A percentile compares a stretch with the other conserved stretches of the same genome.
Evolutionary conservation across 108 stramenopile species (phyloP).

Genomic region (Hondaea fermentalgiana): DNA sequence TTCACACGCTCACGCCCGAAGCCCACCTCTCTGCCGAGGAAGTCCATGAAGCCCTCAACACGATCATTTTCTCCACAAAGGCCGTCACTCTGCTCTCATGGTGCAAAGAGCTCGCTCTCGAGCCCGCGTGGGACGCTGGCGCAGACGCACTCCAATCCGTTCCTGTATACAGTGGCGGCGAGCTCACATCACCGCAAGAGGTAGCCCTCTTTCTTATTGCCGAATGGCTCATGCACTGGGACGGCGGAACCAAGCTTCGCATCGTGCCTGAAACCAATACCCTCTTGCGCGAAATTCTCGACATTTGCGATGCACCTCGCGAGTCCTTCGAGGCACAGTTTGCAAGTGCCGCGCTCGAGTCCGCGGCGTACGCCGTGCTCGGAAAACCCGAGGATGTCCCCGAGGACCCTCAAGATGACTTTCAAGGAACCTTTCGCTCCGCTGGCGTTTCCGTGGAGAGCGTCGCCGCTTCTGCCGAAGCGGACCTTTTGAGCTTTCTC

Average conservation of each 20-base stretch:
- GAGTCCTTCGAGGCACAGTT: no score
- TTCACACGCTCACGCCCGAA: neutral
- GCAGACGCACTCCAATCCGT: neutral
- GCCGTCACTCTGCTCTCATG: neutral
- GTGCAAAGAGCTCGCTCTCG: neutral
- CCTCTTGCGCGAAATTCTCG: neutral
- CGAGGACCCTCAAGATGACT: neutral
- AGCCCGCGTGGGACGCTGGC: neutral
- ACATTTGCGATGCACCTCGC: neutral
- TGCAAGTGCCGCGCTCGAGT: no score
- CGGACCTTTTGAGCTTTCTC: neutral
- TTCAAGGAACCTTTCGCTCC: no score
- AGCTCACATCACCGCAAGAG: neutral
- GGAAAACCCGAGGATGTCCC: no score
- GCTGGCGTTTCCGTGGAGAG: no score
- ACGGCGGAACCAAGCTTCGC: neutral
- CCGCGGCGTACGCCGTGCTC: no score
- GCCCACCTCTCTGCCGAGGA: neutral
- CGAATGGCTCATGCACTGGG: neutral
- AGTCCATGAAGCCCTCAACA: neutral
- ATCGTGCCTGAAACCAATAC: neutral
- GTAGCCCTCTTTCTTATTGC: neutral
- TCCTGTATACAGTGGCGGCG: neutral
- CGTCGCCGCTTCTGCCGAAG: neutral
- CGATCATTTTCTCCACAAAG: neutral